Percentiles rank a stretch among this genome's conserved stretches.
Evolutionary conservation across 495 filamentous ascomycete species (phyloP).

Genomic region (Patellaria atrata): DNA sequence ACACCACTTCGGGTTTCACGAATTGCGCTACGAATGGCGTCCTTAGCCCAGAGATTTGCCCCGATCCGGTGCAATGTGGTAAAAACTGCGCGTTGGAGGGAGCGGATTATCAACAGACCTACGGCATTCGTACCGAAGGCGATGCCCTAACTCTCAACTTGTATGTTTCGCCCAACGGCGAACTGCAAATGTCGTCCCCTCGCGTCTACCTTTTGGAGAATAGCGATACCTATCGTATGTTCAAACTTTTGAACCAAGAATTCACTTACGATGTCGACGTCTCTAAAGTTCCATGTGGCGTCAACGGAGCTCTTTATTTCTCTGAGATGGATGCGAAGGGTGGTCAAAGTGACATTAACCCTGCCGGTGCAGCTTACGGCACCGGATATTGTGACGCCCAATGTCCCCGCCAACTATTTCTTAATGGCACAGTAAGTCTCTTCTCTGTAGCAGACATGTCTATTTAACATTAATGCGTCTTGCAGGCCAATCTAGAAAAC

Average conservation of each 20-base stretch:
- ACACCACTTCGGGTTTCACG: constrained; percentile 27
- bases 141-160: constrained; percentile 20
- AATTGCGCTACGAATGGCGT: constrained; percentile 22
- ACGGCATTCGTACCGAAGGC: constrained; percentile 19
- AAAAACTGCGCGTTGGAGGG: constrained; percentile 28
- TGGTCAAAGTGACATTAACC: constrained; percentile 32
- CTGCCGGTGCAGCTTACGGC: constrained; percentile 51
- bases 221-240: constrained; percentile 39
- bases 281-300: constrained; percentile 44
- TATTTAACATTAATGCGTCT: not conserved
- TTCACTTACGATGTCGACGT: constrained; percentile 51
- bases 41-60: constrained; percentile 21
- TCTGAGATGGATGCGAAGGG: constrained; percentile 45
- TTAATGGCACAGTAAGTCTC: constrained; percentile 35
- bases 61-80: constrained; percentile 27
- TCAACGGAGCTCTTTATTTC: constrained; percentile 56
- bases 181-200: constrained; percentile 28
- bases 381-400: constrained; percentile 62
- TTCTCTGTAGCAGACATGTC: not conserved
- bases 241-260: constrained; percentile 45
- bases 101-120: constrained; percentile 21
- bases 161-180: constrained; percentile 8
- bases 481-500: constrained; percentile 28
- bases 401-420: constrained; percentile 39
- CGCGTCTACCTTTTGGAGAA: constrained; percentile 46